Evolutionary conservation across 768 basidiomycete species (phyloP), one percentile per base, ranked within the genome.

Genomic region (Russula compacta): DNA sequence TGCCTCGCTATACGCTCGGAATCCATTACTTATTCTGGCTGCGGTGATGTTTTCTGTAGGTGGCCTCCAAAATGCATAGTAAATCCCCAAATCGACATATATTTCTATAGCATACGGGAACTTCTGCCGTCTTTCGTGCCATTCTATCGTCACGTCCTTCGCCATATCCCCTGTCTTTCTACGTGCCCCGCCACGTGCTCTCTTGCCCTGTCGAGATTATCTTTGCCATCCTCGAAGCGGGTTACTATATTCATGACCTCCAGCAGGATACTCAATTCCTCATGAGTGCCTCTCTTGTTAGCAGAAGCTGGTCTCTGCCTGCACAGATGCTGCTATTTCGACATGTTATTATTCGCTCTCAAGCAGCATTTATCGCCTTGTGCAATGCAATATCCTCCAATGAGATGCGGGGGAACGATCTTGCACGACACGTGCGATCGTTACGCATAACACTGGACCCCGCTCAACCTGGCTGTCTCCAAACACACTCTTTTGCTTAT

Each of bases 281-380:
- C 19, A 76, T 89, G 51, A 71, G 69, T 53, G 70, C 77, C 50
- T 74, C 85, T 3, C 78, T 89, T 51, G 84, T 89, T 24, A 87
- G 81, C 77, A 78, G 74, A 69, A 75, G 79, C 29, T 89, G 88
- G 87, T 81, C 85, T 1, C 66, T 72, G n/a, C 74, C 78, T 33
- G 78, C 84, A 0, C 87, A 90, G 71, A 81, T 78, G 59, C 77
- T 86, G 17, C 75, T 89, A 50, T 89, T 88, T 71, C 75, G 76
- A 58, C 73, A 75, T 49, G 80, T 87, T 58, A 74, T 73, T 35
- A 78, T 89, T 48, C 74, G 76, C 53, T 81, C 80, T 40, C 79
- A 81, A 66, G 69, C 73, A 15, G 79, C 82, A 2, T 84, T 79
- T 71, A 73, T 73, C 46, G 74, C 83, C 0, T 87, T 90, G 71